Conservation (phyloP, 208 protist species). For the Naegleria gruberi region DNA sequence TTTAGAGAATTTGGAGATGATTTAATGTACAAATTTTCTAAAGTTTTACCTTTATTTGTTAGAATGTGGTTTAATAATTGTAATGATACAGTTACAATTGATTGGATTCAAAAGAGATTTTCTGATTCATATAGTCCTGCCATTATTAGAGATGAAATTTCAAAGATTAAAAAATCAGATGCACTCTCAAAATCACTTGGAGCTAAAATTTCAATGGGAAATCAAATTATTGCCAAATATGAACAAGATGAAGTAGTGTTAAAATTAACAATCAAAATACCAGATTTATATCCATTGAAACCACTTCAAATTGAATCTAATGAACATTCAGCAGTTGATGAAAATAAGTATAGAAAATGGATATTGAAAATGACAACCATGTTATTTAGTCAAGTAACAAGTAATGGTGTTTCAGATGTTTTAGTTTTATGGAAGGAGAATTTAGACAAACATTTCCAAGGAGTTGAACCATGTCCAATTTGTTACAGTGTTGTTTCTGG, state of each 20-base stretch:
- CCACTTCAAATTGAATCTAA: not conserved
- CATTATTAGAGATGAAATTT: not conserved
- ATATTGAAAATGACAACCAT: conserved; percentile 73
- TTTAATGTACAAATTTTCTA: not conserved
- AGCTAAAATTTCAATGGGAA: not conserved
- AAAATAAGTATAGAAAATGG: conserved; percentile 68
- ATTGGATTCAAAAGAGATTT: not conserved
- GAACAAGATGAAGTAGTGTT: conserved; percentile 14
- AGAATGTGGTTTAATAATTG: not conserved
- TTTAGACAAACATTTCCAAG: conserved; percentile 72
- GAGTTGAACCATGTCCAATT: conserved; percentile 75
- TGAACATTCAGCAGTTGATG: conserved; percentile 47
- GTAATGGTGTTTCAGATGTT: conserved; percentile 56
- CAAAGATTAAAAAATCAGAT: not conserved
- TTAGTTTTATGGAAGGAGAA: conserved; percentile 44
- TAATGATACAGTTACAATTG: not conserved
- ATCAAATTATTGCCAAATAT: conserved; percentile 8
- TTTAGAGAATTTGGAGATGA: not conserved
- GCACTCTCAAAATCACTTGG: not conserved
- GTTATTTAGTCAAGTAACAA: conserved; percentile 58
- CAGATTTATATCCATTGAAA: conserved; percentile 15
- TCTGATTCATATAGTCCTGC: too few species aligned
- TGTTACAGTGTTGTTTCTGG: conserved; percentile 73
- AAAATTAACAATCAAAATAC: not conserved
- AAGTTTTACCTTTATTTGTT: not conserved